These are phyloP conservation scores for Tulasnella sp. DNA, from an alignment of 768 basidiomycete genomes.

Conservation along the genomic window DNA sequence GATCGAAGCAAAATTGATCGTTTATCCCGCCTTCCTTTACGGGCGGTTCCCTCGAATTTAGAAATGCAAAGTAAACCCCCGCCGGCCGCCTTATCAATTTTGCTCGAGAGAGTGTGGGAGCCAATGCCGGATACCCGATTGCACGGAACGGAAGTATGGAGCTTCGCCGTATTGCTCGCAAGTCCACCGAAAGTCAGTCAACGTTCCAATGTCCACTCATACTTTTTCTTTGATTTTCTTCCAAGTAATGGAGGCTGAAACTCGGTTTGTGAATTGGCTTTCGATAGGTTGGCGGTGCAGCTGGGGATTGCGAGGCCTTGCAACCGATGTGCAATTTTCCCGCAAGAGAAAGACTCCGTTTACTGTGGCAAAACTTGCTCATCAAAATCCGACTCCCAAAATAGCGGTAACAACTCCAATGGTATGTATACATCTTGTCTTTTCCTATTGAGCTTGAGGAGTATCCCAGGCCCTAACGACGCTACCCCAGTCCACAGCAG, in stretches of 20 bases:
- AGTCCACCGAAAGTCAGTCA: slow-evolving; percentile 24
- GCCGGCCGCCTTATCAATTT: neutral
- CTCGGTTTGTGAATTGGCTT: neutral
- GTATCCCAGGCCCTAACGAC: neutral
- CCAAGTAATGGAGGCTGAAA: neutral
- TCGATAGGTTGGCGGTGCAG: slow-evolving; percentile 23
- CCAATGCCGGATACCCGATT: slow-evolving; percentile 21
- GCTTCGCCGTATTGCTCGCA: slow-evolving; percentile 18
- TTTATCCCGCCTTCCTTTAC: neutral
- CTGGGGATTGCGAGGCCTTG: slow-evolving; percentile 21
- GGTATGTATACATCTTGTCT: neutral
- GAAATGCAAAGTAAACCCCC: slow-evolving; percentile 23
- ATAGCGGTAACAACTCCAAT: neutral
- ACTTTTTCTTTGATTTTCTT: too few relatives aligned
- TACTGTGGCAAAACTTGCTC: slow-evolving; percentile 29
- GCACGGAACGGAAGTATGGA: neutral
- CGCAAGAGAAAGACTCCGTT: slow-evolving; percentile 12
- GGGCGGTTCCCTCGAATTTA: neutral
- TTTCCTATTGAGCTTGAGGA: neutral
- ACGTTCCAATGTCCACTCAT: neutral
- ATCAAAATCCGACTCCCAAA: neutral
- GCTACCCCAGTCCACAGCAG: neutral
- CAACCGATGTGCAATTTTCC: slow-evolving; percentile 18
- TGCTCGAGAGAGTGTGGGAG: slow-evolving; percentile 20
- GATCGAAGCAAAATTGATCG: neutral